A percentile compares a stretch with the other conserved stretches of the same genome.
These are phyloP conservation scores for Mycena polygramma DNA, from an alignment of 768 basidiomycete genomes.

Conservation along the genomic window DNA sequence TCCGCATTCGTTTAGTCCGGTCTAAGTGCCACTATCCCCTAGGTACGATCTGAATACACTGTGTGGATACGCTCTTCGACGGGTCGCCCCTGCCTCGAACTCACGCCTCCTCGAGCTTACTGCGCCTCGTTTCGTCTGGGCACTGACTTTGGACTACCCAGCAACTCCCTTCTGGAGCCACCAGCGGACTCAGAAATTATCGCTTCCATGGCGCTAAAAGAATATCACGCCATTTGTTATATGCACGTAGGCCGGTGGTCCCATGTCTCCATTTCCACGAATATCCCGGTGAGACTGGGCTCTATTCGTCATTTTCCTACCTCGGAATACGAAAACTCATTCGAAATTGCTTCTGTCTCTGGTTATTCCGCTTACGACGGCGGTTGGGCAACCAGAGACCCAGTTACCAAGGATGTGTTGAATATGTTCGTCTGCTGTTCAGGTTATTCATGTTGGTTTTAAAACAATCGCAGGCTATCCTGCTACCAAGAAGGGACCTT, in stretches of 20 bases:
- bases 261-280: not conserved
- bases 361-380: too few relatives aligned
- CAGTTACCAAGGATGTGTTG: too few relatives aligned
- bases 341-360: not conserved
- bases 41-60: not conserved
- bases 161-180: not conserved
- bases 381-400: too few relatives aligned
- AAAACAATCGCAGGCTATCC: not conserved
- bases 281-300: not conserved
- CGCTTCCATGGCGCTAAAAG: not conserved
- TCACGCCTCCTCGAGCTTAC: not conserved
- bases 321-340: not conserved
- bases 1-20: too few relatives aligned
- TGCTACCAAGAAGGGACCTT: not conserved
- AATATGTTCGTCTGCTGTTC: too few relatives aligned
- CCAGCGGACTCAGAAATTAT: not conserved
- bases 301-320: not conserved
- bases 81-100: not conserved
- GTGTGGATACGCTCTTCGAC: conserved; percentile 9
- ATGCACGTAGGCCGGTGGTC: not conserved
- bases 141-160: too few relatives aligned
- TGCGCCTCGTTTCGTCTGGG: too few relatives aligned
- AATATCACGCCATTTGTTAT: conserved; percentile 1
- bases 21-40: not conserved
- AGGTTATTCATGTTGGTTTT: too few relatives aligned